These are phyloP conservation scores for Zygoascus bituminiphila DNA, from an alignment of 805 yeast genomes.

Conservation along the genomic window DNA sequence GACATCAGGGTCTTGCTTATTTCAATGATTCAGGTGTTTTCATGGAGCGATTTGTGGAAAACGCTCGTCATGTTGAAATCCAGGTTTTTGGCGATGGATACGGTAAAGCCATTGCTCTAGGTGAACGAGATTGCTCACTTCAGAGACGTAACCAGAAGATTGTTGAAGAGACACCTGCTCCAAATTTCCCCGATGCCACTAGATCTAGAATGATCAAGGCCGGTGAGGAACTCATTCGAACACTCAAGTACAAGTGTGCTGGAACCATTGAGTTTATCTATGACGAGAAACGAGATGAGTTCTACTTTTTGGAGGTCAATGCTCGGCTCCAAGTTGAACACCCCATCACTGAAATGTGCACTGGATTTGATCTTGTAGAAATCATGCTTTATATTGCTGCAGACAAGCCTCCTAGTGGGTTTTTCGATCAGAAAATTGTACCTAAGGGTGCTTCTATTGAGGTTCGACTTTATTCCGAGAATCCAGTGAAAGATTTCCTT, in stretches of 20 bases:
- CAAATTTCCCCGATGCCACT: slow-evolving; percentile 76
- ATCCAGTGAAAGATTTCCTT: slow-evolving; percentile 88
- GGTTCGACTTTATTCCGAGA: slow-evolving; percentile 93
- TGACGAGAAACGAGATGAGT: slow-evolving; percentile 77
- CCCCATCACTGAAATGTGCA: slow-evolving; percentile 91
- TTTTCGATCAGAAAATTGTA: slow-evolving; percentile 45
- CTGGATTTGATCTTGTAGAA: slow-evolving; percentile 91
- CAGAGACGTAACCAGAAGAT: slow-evolving; percentile 96
- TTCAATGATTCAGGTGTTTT: slow-evolving; percentile 96
- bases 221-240: slow-evolving; percentile 72
- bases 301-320: slow-evolving; percentile 91
- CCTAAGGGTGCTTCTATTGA: slow-evolving; percentile 91
- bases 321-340: slow-evolving; percentile 97
- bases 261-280: slow-evolving; percentile 96
- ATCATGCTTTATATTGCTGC: slow-evolving; percentile 95
- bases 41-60: slow-evolving; percentile 87
- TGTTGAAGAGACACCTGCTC: slow-evolving; percentile 97
- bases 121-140: slow-evolving; percentile 95
- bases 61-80: slow-evolving; percentile 93
- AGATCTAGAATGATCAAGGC: slow-evolving; percentile 69
- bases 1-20: slow-evolving; percentile 87
- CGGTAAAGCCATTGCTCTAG: slow-evolving; percentile 88
- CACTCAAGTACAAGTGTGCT: slow-evolving; percentile 89
- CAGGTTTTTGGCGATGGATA: slow-evolving; percentile 95
- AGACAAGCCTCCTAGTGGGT: slow-evolving; percentile 64